Evolutionary conservation across 805 yeast species (phyloP).

Genomic region (Monosporozyma yasuniensis): DNA sequence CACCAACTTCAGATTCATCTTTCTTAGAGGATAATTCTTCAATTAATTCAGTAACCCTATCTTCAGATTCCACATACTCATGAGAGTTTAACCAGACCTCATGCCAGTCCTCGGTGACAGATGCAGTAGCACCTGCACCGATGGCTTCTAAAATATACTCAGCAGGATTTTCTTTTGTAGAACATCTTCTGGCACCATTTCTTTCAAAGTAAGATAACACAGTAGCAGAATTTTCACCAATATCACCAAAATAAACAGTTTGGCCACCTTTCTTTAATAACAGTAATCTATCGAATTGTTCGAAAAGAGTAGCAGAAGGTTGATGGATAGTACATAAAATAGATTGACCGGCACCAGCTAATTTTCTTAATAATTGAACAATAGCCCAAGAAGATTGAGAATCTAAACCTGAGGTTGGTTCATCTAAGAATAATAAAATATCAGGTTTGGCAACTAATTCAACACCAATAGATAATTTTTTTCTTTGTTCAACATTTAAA

Average conservation of each 20-base stretch:
- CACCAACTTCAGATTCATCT: slow-evolving; percentile 9
- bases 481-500: slow-evolving; percentile 50
- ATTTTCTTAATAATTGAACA: slow-evolving; percentile 46
- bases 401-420: slow-evolving; percentile 60
- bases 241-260: slow-evolving; percentile 63
- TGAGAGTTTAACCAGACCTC: slow-evolving; percentile 43
- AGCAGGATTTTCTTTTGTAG: slow-evolving; percentile 51
- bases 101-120: slow-evolving; percentile 43
- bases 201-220: slow-evolving; percentile 54
- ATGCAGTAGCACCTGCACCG: slow-evolving; percentile 69
- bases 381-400: slow-evolving; percentile 53
- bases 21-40: slow-evolving; percentile 26
- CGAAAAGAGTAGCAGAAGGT: slow-evolving; percentile 55
- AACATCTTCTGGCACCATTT: slow-evolving; percentile 57
- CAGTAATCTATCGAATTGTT: slow-evolving; percentile 51
- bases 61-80: slow-evolving; percentile 31
- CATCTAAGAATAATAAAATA: slow-evolving; percentile 48
- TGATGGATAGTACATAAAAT: slow-evolving; percentile 63
- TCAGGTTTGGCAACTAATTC: slow-evolving; percentile 57
- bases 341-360: slow-evolving; percentile 58
- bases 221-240: slow-evolving; percentile 46
- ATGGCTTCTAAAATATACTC: slow-evolving; percentile 60
- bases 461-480: slow-evolving; percentile 53
- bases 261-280: slow-evolving; percentile 60
- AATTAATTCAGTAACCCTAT: slow-evolving; percentile 43